Percentiles rank a stretch among this genome's conserved stretches.
phyloP scores from a whole-genome alignment of 2,329 filamentous ascomycete species.

The Aspergillus novoparasiticus region DNA sequence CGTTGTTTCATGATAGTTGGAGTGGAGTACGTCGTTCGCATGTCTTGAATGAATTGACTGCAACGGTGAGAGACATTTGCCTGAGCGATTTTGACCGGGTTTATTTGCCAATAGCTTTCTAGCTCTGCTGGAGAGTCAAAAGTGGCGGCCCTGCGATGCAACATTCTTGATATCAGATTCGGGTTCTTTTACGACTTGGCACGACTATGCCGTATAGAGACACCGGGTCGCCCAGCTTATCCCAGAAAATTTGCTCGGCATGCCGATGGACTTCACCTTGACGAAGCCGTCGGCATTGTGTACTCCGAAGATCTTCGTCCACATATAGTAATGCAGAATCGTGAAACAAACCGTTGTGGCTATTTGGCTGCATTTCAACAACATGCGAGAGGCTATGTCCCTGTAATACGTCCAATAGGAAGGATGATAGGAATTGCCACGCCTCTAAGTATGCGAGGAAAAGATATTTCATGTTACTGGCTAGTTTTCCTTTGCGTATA shows the following conservation, averaged over 20 bases:
- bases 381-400: neutral
- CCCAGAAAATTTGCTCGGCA: slow-evolving; percentile 16
- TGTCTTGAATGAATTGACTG: neutral
- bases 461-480: neutral
- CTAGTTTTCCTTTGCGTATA: neutral
- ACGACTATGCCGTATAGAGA: slow-evolving; percentile 20
- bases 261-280: slow-evolving; percentile 15
- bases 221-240: slow-evolving; percentile 13
- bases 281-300: slow-evolving; percentile 17
- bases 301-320: slow-evolving; percentile 4
- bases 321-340: neutral
- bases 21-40: neutral
- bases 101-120: neutral
- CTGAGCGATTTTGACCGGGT: neutral
- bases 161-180: slow-evolving; percentile 3
- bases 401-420: neutral
- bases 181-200: slow-evolving; percentile 12
- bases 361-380: neutral
- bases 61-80: neutral
- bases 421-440: neutral
- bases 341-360: neutral
- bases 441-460: neutral
- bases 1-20: neutral
- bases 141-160: neutral
- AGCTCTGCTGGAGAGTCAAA: neutral